A percentile compares a stretch with the other conserved stretches of the same genome.
Evolutionary conservation across 73 alveolate genomes (phyloP).

Genomic region (Paramecium pentaurelia): DNA sequence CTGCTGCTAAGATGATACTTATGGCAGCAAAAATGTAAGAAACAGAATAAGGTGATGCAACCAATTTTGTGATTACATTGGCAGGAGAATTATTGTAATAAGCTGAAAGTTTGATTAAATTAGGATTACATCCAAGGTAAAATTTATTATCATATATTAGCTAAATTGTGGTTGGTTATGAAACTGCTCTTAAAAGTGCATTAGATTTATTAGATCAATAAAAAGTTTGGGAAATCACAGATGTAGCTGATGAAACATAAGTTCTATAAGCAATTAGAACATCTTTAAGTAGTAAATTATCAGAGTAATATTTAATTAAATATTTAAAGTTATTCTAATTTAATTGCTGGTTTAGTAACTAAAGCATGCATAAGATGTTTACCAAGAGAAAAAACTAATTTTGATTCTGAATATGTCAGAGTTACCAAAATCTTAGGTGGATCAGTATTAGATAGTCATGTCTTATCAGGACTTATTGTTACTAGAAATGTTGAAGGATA

Average conservation of each 20-base stretch:
- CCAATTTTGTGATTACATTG: constrained; percentile 92
- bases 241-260: constrained; percentile 79
- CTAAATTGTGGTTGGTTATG: constrained; percentile 93
- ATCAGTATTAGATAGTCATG: constrained; percentile 82
- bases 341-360: constrained; percentile 42
- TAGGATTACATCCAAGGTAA: constrained; percentile 91
- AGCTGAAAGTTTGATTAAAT: constrained; percentile 93
- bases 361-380: constrained; percentile 60
- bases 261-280: constrained; percentile 81
- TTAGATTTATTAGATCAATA: constrained; percentile 81
- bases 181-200: constrained; percentile 90
- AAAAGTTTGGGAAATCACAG: constrained; percentile 73
- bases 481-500: constrained; percentile 88
- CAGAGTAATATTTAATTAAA: not conserved
- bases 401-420: constrained; percentile 95
- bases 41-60: constrained; percentile 93
- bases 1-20: constrained; percentile 97
- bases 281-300: constrained; percentile 87
- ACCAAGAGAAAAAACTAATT: constrained; percentile 80
- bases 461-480: constrained; percentile 90
- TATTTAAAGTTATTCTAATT: constrained; percentile 36
- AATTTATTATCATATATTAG: not conserved
- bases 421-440: constrained; percentile 96
- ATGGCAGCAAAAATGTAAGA: constrained; percentile 97
- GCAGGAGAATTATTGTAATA: constrained; percentile 97